Base-by-base conservation (phyloP, 805 yeast genomes). In the Saturnispora silvae region DNA sequence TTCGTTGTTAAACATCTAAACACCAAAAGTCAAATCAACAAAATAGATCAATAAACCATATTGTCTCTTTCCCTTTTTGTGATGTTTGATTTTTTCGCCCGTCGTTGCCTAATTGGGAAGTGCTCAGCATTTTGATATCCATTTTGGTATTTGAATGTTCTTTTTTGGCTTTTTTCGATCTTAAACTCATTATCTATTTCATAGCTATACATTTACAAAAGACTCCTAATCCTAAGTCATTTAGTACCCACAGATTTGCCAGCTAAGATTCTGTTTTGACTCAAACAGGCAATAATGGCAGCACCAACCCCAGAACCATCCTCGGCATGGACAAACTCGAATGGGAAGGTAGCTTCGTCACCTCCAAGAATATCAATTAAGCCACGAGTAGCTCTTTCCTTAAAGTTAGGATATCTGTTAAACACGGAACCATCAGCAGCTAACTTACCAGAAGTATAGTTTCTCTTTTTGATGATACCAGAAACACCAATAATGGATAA, bases 281-380 rank as follows among this genome's bases (percentile, higher is more conserved):
- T 83, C 63, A 89, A 72, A 41, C 96, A 96, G 36, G 98, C 97
- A 63, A 89, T 87, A 52, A 89, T 73, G 33, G 97, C 98, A 39
- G 97, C 98, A 56, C 98, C 98, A 34, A 83, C 96, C 65, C 96
- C 96, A 33, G 92, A 80, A 49, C 97, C 98, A 65, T 92, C 97
- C 65, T 89, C 96, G 20, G 59, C 59, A 18, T 47, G 50, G 5
- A 49, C 49, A 24, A 54, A 38, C 15, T 41, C 41, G 20, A 54
- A 49, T 20, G 59, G 60, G 34, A 44, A 46, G 22, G 48, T 48
- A 15, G 41, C 39, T n/a, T 45, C 41, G 22, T 29, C 38, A 22
- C 44, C 28, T 14, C 45, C 43, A 54, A 84, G 83, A 51, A 89
- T 85, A 56, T 86, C 96, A 61, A 77, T 76, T 57, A 89, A 71